Percentiles rank a stretch among this genome's conserved stretches.
phyloP scores from a whole-genome alignment of 2,329 filamentous ascomycete genomes.

The Elsinoe perseae region DNA sequence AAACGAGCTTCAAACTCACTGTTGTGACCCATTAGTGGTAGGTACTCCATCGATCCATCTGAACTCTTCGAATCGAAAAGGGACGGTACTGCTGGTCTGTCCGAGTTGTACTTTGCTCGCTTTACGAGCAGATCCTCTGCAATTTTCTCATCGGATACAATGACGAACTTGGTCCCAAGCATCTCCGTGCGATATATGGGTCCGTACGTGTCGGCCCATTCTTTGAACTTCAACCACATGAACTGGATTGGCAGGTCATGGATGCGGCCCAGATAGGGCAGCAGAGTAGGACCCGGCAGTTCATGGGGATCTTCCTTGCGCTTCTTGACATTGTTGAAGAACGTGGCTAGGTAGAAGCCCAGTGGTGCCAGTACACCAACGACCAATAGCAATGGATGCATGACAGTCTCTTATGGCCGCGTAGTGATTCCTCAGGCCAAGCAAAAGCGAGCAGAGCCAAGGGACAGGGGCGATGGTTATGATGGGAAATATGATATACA shows the following conservation, averaged over 20 bases:
- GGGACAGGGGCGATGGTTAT: not conserved
- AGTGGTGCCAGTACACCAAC: conserved; percentile 32
- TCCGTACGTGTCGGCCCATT: conserved; percentile 32
- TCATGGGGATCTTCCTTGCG: conserved; percentile 28
- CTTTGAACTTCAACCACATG: conserved; percentile 49
- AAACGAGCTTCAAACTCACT: conserved; percentile 32
- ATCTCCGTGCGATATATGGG: conserved; percentile 31
- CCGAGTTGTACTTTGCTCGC: conserved; percentile 46
- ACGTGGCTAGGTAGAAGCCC: conserved; percentile 30
- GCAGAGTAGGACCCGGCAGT: conserved; percentile 35
- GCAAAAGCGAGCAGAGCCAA: not conserved
- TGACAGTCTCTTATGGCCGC: conserved; percentile 17
- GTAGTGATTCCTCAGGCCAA: not conserved
- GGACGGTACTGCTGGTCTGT: conserved; percentile 44
- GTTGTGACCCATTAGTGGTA: conserved; percentile 51
- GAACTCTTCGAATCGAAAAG: conserved; percentile 50
- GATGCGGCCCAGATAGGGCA: conserved; percentile 33
- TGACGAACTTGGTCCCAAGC: conserved; percentile 38
- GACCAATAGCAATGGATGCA: conserved; percentile 37
- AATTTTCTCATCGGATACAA: conserved; percentile 46
- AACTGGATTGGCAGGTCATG: conserved; percentile 43
- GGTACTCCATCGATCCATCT: conserved; percentile 49
- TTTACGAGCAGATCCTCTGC: conserved; percentile 48
- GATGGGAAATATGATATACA: not conserved
- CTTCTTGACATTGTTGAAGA: conserved; percentile 31